These are phyloP conservation scores for Arxiozyma telluris DNA, from an alignment of 1,139 yeast species.

Conservation along the genomic window DNA sequence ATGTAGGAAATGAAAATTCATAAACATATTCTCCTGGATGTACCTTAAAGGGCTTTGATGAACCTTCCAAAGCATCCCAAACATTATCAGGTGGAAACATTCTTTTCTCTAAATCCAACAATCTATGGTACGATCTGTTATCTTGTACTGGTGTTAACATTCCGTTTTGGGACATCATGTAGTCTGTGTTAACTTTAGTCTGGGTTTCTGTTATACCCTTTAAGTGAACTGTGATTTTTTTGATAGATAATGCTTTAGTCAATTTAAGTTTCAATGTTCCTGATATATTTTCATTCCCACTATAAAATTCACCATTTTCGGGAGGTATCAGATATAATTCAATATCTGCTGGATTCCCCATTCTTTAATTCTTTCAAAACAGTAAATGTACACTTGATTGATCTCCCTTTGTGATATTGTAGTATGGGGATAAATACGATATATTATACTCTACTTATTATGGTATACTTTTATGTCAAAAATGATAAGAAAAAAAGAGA, in stretches of 20 bases:
- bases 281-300: slow-evolving; percentile 21
- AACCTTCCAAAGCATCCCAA: slow-evolving; percentile 25
- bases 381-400: not conserved
- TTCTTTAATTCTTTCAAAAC: slow-evolving; percentile 3
- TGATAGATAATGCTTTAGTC: slow-evolving; percentile 19
- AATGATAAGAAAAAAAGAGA: not conserved
- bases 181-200: slow-evolving; percentile 19
- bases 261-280: slow-evolving; percentile 19
- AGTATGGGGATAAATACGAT: not conserved
- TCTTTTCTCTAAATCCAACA: slow-evolving; percentile 16
- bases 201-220: slow-evolving; percentile 25
- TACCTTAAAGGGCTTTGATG: slow-evolving; percentile 22
- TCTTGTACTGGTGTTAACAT: slow-evolving; percentile 21
- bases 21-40: slow-evolving; percentile 24
- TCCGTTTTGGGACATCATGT: slow-evolving; percentile 17
- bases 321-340: slow-evolving; percentile 21
- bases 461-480: not conserved
- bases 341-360: slow-evolving; percentile 19
- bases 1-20: slow-evolving; percentile 19
- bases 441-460: not conserved
- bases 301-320: slow-evolving; percentile 21
- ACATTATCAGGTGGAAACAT: slow-evolving; percentile 29
- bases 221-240: slow-evolving; percentile 19
- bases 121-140: slow-evolving; percentile 20
- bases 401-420: too few species aligned